Evolutionary conservation across 257 asterid genomes (phyloP).

Genomic region (Apocynum venetum): DNA sequence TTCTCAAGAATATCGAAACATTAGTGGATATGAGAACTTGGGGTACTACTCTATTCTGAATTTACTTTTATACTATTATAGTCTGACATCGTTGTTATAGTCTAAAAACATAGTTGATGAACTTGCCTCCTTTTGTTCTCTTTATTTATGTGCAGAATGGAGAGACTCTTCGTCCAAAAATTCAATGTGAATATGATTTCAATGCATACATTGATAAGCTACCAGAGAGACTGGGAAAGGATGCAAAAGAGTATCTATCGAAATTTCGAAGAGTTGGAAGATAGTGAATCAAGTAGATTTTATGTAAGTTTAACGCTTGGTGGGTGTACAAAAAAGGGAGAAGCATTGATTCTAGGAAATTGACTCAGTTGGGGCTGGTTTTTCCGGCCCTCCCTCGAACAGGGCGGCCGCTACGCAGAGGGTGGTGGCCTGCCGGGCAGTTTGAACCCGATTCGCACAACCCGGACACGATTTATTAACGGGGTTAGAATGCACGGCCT

Average conservation of each 20-base stretch:
- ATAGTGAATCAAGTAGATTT: constrained; percentile 20
- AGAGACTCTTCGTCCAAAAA: constrained; percentile 57
- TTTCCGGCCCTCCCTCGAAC: too few relatives aligned
- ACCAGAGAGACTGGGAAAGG: constrained; percentile 72
- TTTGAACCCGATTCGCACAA: constrained; percentile 96
- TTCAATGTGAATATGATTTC: constrained; percentile 41
- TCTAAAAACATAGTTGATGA: constrained; percentile 6
- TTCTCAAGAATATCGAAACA: too few relatives aligned
- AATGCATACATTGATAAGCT: constrained; percentile 58
- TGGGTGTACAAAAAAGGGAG: too few relatives aligned
- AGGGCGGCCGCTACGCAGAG: constrained; percentile 70
- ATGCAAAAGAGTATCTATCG: constrained; percentile 30
- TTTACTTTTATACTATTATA: too few relatives aligned
- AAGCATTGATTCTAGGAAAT: too few relatives aligned
- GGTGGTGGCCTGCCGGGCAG: constrained; percentile 91
- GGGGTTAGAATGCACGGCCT: too few relatives aligned
- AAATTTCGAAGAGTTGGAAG: constrained; percentile 4
- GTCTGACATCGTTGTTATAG: too few relatives aligned
- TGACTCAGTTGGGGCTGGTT: too few relatives aligned
- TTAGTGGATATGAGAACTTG: too few relatives aligned
- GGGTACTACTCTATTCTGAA: too few relatives aligned
- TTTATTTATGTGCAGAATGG: constrained; percentile 55
- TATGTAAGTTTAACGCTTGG: too few relatives aligned
- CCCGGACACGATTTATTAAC: too few relatives aligned
- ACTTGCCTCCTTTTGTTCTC: neutral